Conservation (phyloP, 805 yeast genomes). For the Myxozyma nipponensis region DNA sequence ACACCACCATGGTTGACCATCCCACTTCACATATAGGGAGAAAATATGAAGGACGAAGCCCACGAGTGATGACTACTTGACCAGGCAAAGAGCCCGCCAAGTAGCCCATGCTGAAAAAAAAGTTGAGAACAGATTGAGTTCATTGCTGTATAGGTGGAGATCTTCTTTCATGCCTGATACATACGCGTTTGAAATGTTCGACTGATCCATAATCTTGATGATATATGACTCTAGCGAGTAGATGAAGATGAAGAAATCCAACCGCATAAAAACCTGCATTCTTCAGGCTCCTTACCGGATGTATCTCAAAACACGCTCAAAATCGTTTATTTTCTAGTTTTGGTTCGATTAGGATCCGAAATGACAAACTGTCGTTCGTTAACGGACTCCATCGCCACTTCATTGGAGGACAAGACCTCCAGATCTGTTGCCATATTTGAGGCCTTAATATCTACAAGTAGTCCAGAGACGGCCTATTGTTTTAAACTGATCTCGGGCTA, state of each 20-base stretch:
- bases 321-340: background rate
- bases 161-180: conserved; percentile 10
- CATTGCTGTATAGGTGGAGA: conserved; percentile 7
- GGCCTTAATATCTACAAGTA: too few species aligned
- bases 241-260: conserved; percentile 9
- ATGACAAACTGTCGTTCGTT: background rate
- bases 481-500: too few species aligned
- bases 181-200: background rate
- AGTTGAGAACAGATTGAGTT: background rate
- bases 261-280: conserved; percentile 4
- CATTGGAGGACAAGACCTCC: too few species aligned
- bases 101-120: conserved; percentile 33
- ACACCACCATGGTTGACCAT: conserved; percentile 54
- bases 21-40: conserved; percentile 55
- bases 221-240: conserved; percentile 9
- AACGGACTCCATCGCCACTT: too few species aligned
- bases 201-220: conserved; percentile 10
- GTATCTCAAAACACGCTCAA: conserved; percentile 1
- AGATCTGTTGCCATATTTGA: too few species aligned
- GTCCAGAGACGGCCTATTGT: too few species aligned
- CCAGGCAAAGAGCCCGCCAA: conserved; percentile 36
- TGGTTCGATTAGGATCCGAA: background rate
- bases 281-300: conserved; percentile 3
- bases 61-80: conserved; percentile 32
- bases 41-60: conserved; percentile 36